These are phyloP conservation scores for Articulospora tetracladia DNA, from an alignment of 495 filamentous ascomycete genomes.

Conservation along the genomic window DNA sequence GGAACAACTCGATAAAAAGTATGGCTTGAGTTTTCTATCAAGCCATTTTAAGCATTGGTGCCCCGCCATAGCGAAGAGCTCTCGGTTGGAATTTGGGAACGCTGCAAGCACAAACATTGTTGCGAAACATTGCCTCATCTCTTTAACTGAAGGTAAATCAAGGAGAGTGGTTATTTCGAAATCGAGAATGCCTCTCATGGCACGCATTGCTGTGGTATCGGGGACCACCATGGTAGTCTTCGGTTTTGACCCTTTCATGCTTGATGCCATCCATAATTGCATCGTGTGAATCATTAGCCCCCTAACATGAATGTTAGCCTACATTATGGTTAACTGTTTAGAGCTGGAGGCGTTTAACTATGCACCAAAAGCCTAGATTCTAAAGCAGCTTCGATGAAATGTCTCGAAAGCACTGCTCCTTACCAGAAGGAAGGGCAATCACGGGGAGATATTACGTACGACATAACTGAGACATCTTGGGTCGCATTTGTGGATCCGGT, in stretches of 20 bases:
- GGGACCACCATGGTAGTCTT: background rate
- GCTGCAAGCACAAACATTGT: background rate
- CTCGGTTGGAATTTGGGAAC: background rate
- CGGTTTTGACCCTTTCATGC: background rate
- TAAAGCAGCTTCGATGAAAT: no score
- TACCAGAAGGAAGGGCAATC: no score
- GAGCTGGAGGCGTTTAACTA: no score
- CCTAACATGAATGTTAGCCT: no score
- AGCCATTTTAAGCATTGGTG: background rate
- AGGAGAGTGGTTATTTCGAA: background rate
- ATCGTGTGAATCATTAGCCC: background rate
- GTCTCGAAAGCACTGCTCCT: no score
- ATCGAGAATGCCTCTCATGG: background rate
- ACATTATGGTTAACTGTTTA: no score
- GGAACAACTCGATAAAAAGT: background rate
- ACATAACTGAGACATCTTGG: background rate
- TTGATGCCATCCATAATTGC: background rate
- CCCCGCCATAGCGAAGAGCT: background rate
- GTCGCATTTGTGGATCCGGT: background rate
- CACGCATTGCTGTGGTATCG: background rate
- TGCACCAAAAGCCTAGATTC: no score
- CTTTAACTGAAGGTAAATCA: background rate
- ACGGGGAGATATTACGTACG: no score
- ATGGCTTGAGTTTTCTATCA: background rate
- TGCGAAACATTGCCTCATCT: background rate